These are phyloP conservation scores for Paulownia fortunei DNA, from an alignment of 257 asterid species.

Conservation along the genomic window DNA sequence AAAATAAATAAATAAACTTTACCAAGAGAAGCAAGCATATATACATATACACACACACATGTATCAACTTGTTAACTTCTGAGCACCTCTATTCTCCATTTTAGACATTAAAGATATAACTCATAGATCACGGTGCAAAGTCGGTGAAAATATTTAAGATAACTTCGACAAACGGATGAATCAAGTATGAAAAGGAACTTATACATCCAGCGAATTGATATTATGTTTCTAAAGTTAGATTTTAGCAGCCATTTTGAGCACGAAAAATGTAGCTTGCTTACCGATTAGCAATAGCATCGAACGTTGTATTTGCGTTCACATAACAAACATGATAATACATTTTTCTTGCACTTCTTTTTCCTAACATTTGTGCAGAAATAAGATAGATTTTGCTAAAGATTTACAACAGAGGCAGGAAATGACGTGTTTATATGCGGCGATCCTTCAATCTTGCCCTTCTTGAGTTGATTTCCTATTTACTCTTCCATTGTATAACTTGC, in stretches of 20 bases:
- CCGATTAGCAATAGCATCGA: too few relatives aligned
- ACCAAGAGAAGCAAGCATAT: too few relatives aligned
- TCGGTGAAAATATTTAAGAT: neutral
- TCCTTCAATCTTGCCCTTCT: constrained; percentile 26
- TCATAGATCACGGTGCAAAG: neutral
- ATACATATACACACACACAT: too few relatives aligned
- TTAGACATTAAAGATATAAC: too few relatives aligned
- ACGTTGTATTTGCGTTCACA: neutral
- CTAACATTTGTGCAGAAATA: neutral
- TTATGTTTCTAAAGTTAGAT: neutral
- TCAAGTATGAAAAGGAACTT: neutral
- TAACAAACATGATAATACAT: neutral
- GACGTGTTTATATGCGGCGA: neutral
- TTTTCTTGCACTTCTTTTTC: neutral
- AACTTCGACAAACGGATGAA: neutral
- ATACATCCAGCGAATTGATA: neutral
- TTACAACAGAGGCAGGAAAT: constrained; percentile 16
- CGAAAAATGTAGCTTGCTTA: too few relatives aligned
- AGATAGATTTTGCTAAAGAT: neutral
- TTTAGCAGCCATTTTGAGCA: too few relatives aligned
- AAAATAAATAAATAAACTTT: too few relatives aligned
- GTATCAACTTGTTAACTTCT: too few relatives aligned
- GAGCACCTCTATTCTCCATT: too few relatives aligned
- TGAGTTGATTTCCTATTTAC: constrained; percentile 50
- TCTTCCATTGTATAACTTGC: constrained; percentile 71